Evolutionary conservation across 2,329 filamentous ascomycete species (phyloP), one percentile per base, ranked within the genome.

Genomic region (Neopestalotiopsis clavispora): DNA sequence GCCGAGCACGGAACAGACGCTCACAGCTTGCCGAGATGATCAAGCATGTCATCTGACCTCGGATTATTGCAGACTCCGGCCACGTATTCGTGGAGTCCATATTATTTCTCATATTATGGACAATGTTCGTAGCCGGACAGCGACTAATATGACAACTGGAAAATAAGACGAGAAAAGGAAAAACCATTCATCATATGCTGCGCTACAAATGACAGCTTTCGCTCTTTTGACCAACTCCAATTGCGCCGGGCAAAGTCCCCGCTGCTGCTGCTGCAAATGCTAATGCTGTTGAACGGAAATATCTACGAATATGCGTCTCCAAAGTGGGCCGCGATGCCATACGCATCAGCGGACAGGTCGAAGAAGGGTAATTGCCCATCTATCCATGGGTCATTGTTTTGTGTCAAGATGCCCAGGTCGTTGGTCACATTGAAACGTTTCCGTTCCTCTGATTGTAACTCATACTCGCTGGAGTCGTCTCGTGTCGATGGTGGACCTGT

Each of bases 321-420:
- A 49, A 52, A 66, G 28, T 66, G 64, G 12, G 20, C 42, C 28
- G 20, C 20, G 4, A 66, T n/a, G 32, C 38, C 49, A 34, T 30
- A 67, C 10, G 32, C 32, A 10, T 59, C 52, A 23, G 52, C 20
- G 6, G 65, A 52, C 13, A 60, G 56, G 65, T 59, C 52, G 56
- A 67, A 67, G 20, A 59, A 59, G 17, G 65, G 65, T 28, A 59
- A 38, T 4, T 52, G 34, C 20, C 34, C 52, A 45, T 71, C 65
- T 14, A 64, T 38, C 69, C 69, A 70, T 5, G 66, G 62, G 23
- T 69, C 68, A 34, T 69, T 64, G 66, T 67, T 67, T 23, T 70
- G 69, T 38, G 69, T 70, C 49, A 70, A 38, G n/a, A 70, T 68
- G 17, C 62, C 62, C 6, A 70, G 57, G 42, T 70, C 69, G 32